Evolutionary conservation across 129 eudicot genomes (phyloP).

Genomic region (Erigeron canadensis): DNA sequence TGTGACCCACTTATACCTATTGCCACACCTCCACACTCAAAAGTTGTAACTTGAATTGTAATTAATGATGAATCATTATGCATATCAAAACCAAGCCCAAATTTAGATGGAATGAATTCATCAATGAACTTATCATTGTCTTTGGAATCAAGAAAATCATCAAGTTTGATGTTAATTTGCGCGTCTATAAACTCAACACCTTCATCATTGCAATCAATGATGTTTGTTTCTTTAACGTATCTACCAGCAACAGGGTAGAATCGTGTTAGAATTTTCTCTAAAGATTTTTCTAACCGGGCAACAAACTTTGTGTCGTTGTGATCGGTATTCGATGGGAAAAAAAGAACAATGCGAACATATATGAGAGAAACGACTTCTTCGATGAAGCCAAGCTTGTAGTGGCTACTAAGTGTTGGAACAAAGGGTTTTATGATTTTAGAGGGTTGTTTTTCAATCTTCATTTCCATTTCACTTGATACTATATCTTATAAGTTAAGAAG

Average conservation of each 20-base stretch:
- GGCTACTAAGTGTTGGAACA: too few species aligned
- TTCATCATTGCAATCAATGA: slow-evolving; percentile 30
- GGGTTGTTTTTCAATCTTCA: too few species aligned
- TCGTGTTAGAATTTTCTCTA: slow-evolving; percentile 4
- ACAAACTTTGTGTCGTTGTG: neutral
- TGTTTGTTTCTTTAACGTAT: neutral
- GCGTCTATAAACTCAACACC: slow-evolving; percentile 31
- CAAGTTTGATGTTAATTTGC: neutral
- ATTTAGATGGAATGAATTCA: slow-evolving; percentile 18
- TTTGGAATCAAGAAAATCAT: neutral
- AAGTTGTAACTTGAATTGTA: slow-evolving; percentile 21
- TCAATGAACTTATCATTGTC: neutral
- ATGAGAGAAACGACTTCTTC: too few species aligned
- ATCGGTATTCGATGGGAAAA: slow-evolving; percentile 1
- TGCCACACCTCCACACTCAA: slow-evolving; percentile 34
- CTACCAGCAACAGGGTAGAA: slow-evolving; percentile 42
- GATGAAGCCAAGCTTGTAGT: too few species aligned
- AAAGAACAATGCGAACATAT: slow-evolving; percentile 10
- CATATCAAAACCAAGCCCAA: neutral
- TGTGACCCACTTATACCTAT: slow-evolving; percentile 26
- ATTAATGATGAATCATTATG: slow-evolving; percentile 23
- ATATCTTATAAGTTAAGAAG: too few species aligned
- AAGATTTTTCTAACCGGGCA: neutral
- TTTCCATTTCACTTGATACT: too few species aligned
- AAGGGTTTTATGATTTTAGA: too few species aligned